Conservation (phyloP, 2,329 filamentous ascomycete species). For the Escovopsis sp. region DNA sequence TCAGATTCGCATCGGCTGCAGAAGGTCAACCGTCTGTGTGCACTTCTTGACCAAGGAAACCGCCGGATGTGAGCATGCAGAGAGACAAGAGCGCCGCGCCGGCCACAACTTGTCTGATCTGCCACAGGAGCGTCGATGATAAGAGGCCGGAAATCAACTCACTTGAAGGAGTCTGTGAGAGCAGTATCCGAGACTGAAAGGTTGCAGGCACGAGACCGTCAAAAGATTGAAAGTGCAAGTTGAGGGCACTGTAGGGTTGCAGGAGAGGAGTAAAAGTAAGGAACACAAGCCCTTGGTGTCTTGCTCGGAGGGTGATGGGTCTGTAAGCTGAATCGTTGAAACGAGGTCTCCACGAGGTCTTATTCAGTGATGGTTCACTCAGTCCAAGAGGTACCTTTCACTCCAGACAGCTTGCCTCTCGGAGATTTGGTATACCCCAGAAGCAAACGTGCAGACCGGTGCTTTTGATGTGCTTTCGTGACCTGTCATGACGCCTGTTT, state of each 20-base stretch:
- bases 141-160: conserved; percentile 24
- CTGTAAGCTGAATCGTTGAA: conserved; percentile 16
- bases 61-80: too few species aligned
- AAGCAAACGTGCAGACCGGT: conserved; percentile 16
- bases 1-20: conserved; percentile 7
- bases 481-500: conserved; percentile 17
- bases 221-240: conserved; percentile 14
- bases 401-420: conserved; percentile 15
- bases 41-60: neutral
- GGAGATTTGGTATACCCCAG: conserved; percentile 24
- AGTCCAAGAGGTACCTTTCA: conserved; percentile 15
- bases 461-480: conserved; percentile 16
- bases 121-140: neutral
- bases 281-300: conserved; percentile 22
- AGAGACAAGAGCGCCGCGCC: neutral
- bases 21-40: neutral
- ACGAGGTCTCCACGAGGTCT: conserved; percentile 23
- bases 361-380: conserved; percentile 17
- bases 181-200: conserved; percentile 38
- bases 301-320: conserved; percentile 17
- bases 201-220: conserved; percentile 40
- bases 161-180: conserved; percentile 45
- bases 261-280: conserved; percentile 16
- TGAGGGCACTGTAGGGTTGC: conserved; percentile 13
- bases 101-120: too few species aligned